Conservation (phyloP, 2,329 filamentous ascomycete species). For the Fusarium mangiferae region DNA sequence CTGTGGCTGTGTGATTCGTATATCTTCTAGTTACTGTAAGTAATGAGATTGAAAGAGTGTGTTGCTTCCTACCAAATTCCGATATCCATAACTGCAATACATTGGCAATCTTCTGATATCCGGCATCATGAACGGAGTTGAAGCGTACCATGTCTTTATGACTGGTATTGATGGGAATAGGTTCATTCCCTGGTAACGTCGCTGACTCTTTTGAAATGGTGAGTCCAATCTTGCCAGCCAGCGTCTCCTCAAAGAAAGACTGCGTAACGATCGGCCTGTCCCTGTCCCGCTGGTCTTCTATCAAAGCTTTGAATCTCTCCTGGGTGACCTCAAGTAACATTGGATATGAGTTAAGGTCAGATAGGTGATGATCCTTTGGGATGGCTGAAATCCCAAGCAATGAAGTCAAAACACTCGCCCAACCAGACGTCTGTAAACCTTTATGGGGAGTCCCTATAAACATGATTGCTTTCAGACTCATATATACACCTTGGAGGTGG, state of each 20-base stretch:
- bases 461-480: neutral
- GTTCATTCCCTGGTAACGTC: rapidly evolving
- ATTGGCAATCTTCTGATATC: neutral
- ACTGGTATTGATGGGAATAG: rapidly evolving
- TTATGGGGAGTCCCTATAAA: neutral
- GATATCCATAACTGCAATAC: neutral
- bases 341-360: rapidly evolving
- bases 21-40: neutral
- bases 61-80: neutral
- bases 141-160: too few relatives aligned
- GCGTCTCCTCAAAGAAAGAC: neutral
- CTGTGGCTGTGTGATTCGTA: rapidly evolving
- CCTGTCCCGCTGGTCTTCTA: neutral
- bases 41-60: neutral
- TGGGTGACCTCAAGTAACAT: rapidly evolving
- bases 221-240: rapidly evolving
- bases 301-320: rapidly evolving
- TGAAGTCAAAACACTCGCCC: neutral
- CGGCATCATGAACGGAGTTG: neutral
- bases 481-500: neutral
- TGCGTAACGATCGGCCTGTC: rapidly evolving
- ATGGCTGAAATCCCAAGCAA: rapidly evolving
- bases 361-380: neutral
- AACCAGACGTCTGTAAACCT: rapidly evolving
- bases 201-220: rapidly evolving